Percentiles rank a stretch among this genome's conserved stretches.
Conservation (phyloP, 495 filamentous ascomycete genomes). For the Terfezia claveryi region DNA sequence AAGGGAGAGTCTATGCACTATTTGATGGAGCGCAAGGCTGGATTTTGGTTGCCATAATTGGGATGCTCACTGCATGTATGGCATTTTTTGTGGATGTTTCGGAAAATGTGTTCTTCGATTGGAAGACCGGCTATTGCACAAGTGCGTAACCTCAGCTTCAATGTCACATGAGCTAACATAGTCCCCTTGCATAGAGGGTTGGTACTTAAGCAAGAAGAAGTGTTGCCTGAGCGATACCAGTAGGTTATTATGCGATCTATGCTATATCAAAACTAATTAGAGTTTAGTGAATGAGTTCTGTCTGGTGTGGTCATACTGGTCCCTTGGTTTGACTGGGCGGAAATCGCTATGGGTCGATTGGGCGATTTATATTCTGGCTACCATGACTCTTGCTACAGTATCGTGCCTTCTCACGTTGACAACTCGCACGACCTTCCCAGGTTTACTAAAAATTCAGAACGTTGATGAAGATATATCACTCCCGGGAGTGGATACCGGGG, state of each 20-base stretch:
- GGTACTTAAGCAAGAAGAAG: constrained; percentile 48
- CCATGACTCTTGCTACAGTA: constrained; percentile 46
- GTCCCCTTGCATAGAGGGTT: constrained; percentile 22
- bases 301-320: constrained; percentile 19
- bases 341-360: constrained; percentile 43
- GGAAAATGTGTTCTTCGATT: constrained; percentile 66
- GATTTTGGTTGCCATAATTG: constrained; percentile 80
- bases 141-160: constrained; percentile 14
- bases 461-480: constrained; percentile 56
- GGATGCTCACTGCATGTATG: constrained; percentile 61
- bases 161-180: neutral
- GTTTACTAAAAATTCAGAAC: constrained; percentile 61
- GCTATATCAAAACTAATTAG: neutral
- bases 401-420: constrained; percentile 64
- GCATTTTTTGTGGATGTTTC: constrained; percentile 80
- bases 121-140: constrained; percentile 73
- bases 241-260: constrained; percentile 3
- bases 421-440: constrained; percentile 80
- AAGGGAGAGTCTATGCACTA: constrained; percentile 50
- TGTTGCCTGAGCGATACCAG: constrained; percentile 46
- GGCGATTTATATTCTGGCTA: constrained; percentile 44
- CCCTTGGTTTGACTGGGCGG: constrained; percentile 12
- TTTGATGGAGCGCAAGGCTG: constrained; percentile 87
- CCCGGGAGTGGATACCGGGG: constrained; percentile 1
- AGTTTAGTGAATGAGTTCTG: constrained; percentile 16